These are phyloP conservation scores for Mortierella sp. DNA, from an alignment of 371 early-diverging fungal genomes.

Conservation along the genomic window DNA sequence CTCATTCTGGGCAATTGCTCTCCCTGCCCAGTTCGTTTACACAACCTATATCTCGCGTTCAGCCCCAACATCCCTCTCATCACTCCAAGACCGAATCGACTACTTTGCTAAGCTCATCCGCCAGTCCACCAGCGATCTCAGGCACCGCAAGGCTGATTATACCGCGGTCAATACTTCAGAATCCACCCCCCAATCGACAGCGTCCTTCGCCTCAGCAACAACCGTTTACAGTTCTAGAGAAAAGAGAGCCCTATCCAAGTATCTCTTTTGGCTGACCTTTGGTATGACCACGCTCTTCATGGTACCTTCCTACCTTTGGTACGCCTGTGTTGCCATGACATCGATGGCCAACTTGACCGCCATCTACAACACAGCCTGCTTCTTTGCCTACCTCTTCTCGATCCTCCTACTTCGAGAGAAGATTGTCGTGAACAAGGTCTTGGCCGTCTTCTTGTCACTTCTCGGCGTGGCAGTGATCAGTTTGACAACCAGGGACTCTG, in stretches of 20 bases:
- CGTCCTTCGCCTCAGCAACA: conserved; percentile 28
- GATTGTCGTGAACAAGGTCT: conserved; percentile 67
- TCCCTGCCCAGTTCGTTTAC: conserved; percentile 73
- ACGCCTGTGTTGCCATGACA: conserved; percentile 78
- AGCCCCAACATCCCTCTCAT: conserved; percentile 17
- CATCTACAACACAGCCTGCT: conserved; percentile 86
- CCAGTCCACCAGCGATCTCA: conserved; percentile 34
- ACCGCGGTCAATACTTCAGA: conserved; percentile 18
- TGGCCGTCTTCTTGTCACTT: conserved; percentile 77
- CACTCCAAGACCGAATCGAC: conserved; percentile 21
- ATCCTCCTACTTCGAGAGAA: conserved; percentile 75
- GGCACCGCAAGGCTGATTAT: conserved; percentile 29
- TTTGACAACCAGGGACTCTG: conserved; percentile 42
- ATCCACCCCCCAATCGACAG: conserved; percentile 12
- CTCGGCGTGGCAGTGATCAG: conserved; percentile 80
- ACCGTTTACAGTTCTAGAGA: conserved; percentile 27
- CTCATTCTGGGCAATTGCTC: conserved; percentile 75
- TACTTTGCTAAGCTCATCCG: conserved; percentile 35
- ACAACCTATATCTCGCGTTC: conserved; percentile 25
- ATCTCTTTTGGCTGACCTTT: conserved; percentile 57
- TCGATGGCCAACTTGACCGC: conserved; percentile 86
- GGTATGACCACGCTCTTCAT: conserved; percentile 73
- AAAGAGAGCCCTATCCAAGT: conserved; percentile 30
- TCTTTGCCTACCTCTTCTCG: conserved; percentile 87
- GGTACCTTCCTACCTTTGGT: conserved; percentile 86